Evolutionary conservation across 768 basidiomycete genomes (phyloP), one percentile per base, ranked within the genome.

Genomic region (Saitozyma sp.): DNA sequence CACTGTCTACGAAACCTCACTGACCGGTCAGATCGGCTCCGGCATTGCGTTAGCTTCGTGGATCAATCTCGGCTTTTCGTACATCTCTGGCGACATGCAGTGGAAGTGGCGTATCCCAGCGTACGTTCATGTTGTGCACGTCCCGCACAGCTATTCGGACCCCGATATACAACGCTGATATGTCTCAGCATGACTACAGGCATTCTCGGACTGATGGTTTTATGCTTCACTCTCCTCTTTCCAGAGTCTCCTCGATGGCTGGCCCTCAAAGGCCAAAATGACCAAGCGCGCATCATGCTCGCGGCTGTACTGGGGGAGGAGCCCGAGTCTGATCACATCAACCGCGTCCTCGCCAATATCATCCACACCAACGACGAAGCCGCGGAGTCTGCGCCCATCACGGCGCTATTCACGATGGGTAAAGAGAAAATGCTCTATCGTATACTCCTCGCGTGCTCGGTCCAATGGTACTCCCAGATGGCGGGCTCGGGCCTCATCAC

Each of bases 191-290:
- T 68, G 66, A 68, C 61, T 37, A 68, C 66, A 20, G 66, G 66
- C 49, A 60, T 68, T 17, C 55, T 68, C 19, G 63, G 63, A 0
- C 45, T 68, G 46, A 58, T 68, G 10, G 61, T 68, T 17, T 45
- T 65, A 8, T 39, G 45, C 6, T 64, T 64, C 55, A 68, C 66
- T 7, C 58, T 64, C 42, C 58, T 59, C 9, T 68, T 64, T 49
- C 66, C 66, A 39, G 75, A 75, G 50, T 73, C 70, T 5, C 77
- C 77, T 3, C 72, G 79, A 48, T 81, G 76, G 78, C 63, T 79
- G 45, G 78, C 81, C 61, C 78, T 80, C 61, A 78, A 79, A 39
- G 65, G 65, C 2, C 48, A 59, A 16, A 43, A 41, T 13, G 68
- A 69, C 2, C 59, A 64, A 39, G 68, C 68, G 13, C 42, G 63